phyloP scores from a whole-genome alignment of 2,329 filamentous ascomycete species.

The Apiospora malaysiana region DNA sequence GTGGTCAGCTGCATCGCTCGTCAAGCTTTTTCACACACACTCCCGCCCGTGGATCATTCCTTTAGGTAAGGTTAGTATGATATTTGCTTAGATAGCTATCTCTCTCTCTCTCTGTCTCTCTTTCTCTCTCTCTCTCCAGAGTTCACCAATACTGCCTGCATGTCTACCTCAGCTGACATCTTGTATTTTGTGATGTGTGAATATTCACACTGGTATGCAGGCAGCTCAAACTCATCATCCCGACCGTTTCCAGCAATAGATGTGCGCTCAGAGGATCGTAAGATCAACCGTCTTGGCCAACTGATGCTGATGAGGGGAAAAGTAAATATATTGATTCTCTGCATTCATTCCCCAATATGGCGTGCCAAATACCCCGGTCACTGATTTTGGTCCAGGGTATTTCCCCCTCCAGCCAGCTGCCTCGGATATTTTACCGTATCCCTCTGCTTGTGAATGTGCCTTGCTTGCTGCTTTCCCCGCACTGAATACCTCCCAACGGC shows the following conservation, averaged over 20 bases:
- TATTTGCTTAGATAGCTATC: not conserved
- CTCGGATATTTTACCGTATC: not conserved
- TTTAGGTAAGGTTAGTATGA: too few species aligned
- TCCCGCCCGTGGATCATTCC: not conserved
- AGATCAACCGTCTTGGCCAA: not conserved
- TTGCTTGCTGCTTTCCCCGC: not conserved
- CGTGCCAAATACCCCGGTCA: not conserved
- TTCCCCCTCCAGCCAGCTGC: not conserved
- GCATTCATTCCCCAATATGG: not conserved
- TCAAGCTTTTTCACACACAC: not conserved
- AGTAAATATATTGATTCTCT: slow-evolving; percentile 13
- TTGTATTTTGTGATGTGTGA: too few species aligned
- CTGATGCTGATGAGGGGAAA: not conserved
- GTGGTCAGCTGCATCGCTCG: not conserved
- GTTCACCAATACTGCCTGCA: not conserved
- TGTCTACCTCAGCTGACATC: too few species aligned
- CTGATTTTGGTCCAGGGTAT: not conserved
- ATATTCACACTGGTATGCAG: not conserved
- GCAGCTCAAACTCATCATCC: not conserved
- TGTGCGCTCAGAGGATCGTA: not conserved
- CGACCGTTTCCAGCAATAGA: not conserved
- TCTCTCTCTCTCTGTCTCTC: not conserved
- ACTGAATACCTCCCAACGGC: not conserved
- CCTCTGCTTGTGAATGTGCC: not conserved
- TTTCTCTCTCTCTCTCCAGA: not conserved